Evolutionary conservation across 129 eudicot genomes (phyloP), one percentile per base, ranked within the genome.

Genomic region (Flaveria sonorensis): DNA sequence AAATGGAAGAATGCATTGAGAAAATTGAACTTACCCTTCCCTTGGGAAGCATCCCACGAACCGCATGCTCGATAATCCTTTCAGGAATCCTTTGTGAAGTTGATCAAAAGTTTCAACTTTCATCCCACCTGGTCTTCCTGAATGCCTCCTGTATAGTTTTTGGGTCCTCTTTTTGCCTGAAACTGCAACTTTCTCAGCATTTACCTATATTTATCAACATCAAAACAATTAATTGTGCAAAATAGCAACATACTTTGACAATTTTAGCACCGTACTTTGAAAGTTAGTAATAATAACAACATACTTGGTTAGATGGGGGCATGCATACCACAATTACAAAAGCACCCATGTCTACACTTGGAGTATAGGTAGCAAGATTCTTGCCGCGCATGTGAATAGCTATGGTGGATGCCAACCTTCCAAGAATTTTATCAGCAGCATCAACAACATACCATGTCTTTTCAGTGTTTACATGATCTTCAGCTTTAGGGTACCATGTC

Each of bases 91-190:
- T 91, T 30, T 91, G 87, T 53, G 99, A 60, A 95, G 97, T 79
- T 91, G 97, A 68, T 89, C 96, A 68, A 89, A 95, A 5, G 99
- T 95, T 79, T 95, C 99, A 23, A 89, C 97, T 48, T 7, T 95
- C 99, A 95, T 91, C 47, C 99, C 99, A 70, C 99, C 99, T 9
- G 99, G 99, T 76, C 99, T 91, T 48, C 99, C 99, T 2, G 99
- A 95, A 85, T 95, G 99, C 88, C 99, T 88, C 77, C 96, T 82
- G 81, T 95, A 95, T 10, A 92, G 77, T 78, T 95, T 95, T 52
- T 95, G 97, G 16, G 68, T 72, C 74, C 97, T 88, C 72, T 95
- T 95, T 82, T 89, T 95, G 8, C 99, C 99, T 3, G 99, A 95
- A 1, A 95, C 96, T 1, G 94, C 96, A 52, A 95, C 88, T 61